phyloP scores from a whole-genome alignment of 352 stramenopile genomes.

The Halophytophthora polymorphica region DNA sequence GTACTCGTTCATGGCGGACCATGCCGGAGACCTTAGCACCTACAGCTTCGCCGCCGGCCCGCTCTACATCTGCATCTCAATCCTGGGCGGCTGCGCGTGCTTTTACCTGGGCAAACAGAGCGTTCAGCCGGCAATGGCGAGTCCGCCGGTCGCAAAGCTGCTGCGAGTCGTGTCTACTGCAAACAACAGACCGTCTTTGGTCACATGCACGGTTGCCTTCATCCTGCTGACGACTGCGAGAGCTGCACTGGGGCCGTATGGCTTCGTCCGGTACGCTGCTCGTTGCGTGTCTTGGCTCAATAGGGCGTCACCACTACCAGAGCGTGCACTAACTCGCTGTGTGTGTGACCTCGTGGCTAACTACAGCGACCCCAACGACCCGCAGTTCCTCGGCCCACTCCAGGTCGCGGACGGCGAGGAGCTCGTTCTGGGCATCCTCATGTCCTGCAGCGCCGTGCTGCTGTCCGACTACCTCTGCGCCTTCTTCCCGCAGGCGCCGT shows the following conservation, averaged over 20 bases:
- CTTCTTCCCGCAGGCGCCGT: constrained; percentile 18
- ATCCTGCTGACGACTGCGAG: constrained; percentile 35
- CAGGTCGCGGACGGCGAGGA: constrained; percentile 68
- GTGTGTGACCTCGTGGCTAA: no score
- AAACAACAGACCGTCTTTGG: constrained; percentile 30
- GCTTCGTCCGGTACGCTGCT: constrained; percentile 57
- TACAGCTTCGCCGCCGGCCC: constrained; percentile 33
- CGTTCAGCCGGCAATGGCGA: constrained; percentile 14
- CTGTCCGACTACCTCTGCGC: constrained; percentile 49
- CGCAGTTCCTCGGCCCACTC: constrained; percentile 61
- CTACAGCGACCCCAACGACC: constrained; percentile 73
- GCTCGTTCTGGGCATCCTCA: constrained; percentile 64
- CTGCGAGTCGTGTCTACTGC: constrained; percentile 12
- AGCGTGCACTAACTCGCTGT: neutral
- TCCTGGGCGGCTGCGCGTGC: constrained; percentile 44
- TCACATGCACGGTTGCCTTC: constrained; percentile 29
- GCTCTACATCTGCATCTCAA: constrained; percentile 60
- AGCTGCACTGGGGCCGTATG: constrained; percentile 46
- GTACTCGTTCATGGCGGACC: constrained; percentile 87
- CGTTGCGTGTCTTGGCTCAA: constrained; percentile 1
- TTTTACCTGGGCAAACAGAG: constrained; percentile 53
- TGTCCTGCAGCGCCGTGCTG: constrained; percentile 63
- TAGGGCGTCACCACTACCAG: neutral
- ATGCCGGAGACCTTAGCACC: constrained; percentile 69
- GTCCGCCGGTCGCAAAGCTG: constrained; percentile 9